These are phyloP conservation scores for Myriosclerotinia scirpicola DNA, from an alignment of 2,329 filamentous ascomycete genomes.

Conservation along the genomic window DNA sequence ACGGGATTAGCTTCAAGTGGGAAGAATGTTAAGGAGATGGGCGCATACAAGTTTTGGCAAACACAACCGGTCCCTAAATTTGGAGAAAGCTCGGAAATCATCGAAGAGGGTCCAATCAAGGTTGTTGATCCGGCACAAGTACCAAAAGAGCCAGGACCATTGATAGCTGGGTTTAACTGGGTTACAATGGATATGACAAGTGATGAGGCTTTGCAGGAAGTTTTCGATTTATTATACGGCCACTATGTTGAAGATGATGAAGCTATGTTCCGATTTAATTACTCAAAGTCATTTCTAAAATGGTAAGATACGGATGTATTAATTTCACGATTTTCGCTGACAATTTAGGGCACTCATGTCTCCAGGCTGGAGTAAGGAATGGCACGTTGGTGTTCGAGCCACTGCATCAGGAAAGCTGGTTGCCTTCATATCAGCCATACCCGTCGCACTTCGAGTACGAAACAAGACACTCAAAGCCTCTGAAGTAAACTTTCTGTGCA, in stretches of 20 bases:
- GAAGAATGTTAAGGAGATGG: constrained; percentile 95
- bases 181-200: constrained; percentile 82
- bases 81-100: constrained; percentile 55
- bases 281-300: constrained; percentile 82
- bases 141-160: constrained; percentile 69
- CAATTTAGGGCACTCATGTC: constrained; percentile 79
- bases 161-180: constrained; percentile 91
- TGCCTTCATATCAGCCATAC: constrained; percentile 93
- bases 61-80: constrained; percentile 94
- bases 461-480: constrained; percentile 72
- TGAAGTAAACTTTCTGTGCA: constrained; percentile 97
- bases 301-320: constrained; percentile 59
- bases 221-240: constrained; percentile 85
- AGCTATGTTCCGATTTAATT: constrained; percentile 97
- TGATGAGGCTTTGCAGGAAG: constrained; percentile 77
- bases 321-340: constrained; percentile 29
- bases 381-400: constrained; percentile 92
- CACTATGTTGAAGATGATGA: constrained; percentile 98
- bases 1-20: constrained; percentile 73
- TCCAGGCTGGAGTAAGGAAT: constrained; percentile 89
- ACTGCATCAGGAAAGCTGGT: constrained; percentile 82
- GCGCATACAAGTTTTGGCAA: constrained; percentile 96
- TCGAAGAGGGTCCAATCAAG: constrained; percentile 81
- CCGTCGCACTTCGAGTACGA: constrained; percentile 78
- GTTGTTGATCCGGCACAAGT: constrained; percentile 76